A percentile compares a stretch with the other conserved stretches of the same genome.
phyloP scores from a whole-genome alignment of 805 yeast species.

The Barnettozyma sp. region DNA sequence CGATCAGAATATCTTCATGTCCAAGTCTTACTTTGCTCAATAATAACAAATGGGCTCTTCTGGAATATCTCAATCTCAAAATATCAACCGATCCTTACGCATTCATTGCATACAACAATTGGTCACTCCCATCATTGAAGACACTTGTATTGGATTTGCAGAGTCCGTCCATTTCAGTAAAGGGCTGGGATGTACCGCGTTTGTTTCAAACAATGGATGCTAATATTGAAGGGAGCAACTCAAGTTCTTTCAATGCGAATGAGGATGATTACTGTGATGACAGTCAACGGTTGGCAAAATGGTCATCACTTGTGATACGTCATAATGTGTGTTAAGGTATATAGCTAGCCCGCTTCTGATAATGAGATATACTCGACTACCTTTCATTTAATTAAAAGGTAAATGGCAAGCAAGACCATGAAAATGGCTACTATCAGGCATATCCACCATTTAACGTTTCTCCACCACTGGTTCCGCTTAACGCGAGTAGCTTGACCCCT shows the following conservation, averaged over 20 bases:
- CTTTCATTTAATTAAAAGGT: constrained; percentile 4
- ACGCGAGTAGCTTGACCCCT: constrained; percentile 45
- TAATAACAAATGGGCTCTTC: background rate
- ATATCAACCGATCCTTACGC: background rate
- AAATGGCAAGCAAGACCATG: constrained; percentile 66
- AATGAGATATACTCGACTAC: too few relatives aligned
- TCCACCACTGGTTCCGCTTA: constrained; percentile 50
- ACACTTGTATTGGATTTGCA: background rate
- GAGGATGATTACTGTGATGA: too few relatives aligned
- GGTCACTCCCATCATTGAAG: background rate
- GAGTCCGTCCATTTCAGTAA: background rate
- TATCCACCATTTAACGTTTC: constrained; percentile 38
- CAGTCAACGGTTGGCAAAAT: too few relatives aligned
- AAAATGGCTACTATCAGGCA: constrained; percentile 57
- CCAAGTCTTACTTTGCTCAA: background rate
- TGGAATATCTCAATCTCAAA: background rate
- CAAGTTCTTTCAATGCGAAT: too few relatives aligned
- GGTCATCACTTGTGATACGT: too few relatives aligned
- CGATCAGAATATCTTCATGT: background rate
- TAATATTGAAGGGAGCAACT: background rate
- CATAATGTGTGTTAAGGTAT: too few relatives aligned
- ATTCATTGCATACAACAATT: background rate
- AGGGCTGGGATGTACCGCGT: background rate
- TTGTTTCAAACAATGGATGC: background rate
- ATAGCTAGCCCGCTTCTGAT: too few relatives aligned